phyloP scores from a whole-genome alignment of 495 filamentous ascomycete genomes.

The Aspergillus panamensis region DNA sequence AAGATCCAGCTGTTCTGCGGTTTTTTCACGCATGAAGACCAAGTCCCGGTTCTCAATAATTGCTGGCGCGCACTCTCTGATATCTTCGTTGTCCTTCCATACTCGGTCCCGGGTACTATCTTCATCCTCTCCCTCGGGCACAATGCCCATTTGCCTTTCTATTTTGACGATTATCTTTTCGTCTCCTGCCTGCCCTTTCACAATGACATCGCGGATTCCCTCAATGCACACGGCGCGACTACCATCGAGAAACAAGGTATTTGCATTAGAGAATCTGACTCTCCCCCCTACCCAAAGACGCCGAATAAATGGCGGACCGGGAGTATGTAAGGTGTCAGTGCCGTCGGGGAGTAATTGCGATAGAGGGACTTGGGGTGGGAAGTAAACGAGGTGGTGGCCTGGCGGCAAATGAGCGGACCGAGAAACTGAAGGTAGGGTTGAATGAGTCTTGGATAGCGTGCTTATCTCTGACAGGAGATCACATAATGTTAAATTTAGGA shows the following conservation, averaged over 20 bases:
- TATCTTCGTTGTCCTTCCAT: constrained; percentile 39
- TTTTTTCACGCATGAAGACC: constrained; percentile 57
- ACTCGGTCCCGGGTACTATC: constrained; percentile 38
- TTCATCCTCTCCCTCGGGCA: constrained; percentile 35
- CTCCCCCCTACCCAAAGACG: constrained; percentile 80
- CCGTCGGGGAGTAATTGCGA: constrained; percentile 65
- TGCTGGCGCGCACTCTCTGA: constrained; percentile 30
- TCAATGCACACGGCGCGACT: constrained; percentile 58
- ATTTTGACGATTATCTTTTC: constrained; percentile 61
- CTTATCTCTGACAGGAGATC: constrained; percentile 48
- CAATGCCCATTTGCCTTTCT: constrained; percentile 46
- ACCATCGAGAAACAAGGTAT: constrained; percentile 44
- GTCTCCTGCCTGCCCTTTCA: constrained; percentile 51
- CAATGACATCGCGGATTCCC: constrained; percentile 55
- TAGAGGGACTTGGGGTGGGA: constrained; percentile 57
- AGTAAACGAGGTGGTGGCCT: constrained; percentile 67
- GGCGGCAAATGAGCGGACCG: constrained; percentile 40
- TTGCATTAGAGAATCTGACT: constrained; percentile 29
- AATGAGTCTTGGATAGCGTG: not conserved
- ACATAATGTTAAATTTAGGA: constrained; percentile 59
- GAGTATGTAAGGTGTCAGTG: constrained; percentile 66
- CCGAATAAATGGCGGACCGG: constrained; percentile 60
- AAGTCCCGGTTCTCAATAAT: constrained; percentile 55
- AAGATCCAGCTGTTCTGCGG: constrained; percentile 27
- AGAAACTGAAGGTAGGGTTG: constrained; percentile 34